A percentile compares a stretch with the other conserved stretches of the same genome.
These are phyloP conservation scores for Paramecium caudatum DNA, from an alignment of 73 alveolate genomes.

Conservation along the genomic window DNA sequence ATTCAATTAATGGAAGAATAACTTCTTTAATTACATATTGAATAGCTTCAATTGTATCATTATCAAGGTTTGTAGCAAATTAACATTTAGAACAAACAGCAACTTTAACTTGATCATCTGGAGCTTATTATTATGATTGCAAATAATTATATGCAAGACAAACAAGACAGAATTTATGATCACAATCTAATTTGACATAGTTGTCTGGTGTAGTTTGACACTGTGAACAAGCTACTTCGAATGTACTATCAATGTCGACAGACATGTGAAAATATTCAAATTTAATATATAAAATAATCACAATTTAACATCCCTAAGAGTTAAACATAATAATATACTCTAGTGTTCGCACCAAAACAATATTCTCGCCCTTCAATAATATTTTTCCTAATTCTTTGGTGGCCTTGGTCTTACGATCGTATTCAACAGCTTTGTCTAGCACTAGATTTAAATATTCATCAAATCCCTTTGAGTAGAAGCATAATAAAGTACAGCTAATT, in stretches of 20 bases:
- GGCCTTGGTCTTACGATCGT: slow-evolving; percentile 67
- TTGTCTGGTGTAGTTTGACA: slow-evolving; percentile 57
- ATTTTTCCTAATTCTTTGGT: slow-evolving; percentile 65
- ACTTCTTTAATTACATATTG: slow-evolving; percentile 19
- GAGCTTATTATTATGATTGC: not conserved
- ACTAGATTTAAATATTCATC: slow-evolving; percentile 61
- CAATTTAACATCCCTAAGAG: slow-evolving; percentile 38
- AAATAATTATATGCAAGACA: slow-evolving; percentile 46
- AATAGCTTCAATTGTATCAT: slow-evolving; percentile 45
- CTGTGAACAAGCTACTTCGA: slow-evolving; percentile 37
- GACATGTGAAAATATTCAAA: too few relatives aligned
- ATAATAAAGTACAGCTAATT: slow-evolving; percentile 25
- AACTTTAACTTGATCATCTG: not conserved
- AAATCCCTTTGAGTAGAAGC: slow-evolving; percentile 55
- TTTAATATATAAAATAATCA: slow-evolving; percentile 28
- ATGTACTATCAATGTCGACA: not conserved
- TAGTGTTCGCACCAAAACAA: slow-evolving; percentile 56
- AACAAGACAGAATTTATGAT: slow-evolving; percentile 55
- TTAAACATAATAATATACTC: slow-evolving; percentile 25
- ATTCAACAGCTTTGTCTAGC: slow-evolving; percentile 64
- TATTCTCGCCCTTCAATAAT: slow-evolving; percentile 62
- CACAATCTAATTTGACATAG: slow-evolving; percentile 55
- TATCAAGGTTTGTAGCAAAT: slow-evolving; percentile 4
- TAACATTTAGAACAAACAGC: slow-evolving; percentile 25
- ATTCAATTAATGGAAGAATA: slow-evolving; percentile 8